Evolutionary conservation across 1,284 basidiomycete species (phyloP), one percentile per base, ranked within the genome.

Genomic region (Rhodotorula sp.): DNA sequence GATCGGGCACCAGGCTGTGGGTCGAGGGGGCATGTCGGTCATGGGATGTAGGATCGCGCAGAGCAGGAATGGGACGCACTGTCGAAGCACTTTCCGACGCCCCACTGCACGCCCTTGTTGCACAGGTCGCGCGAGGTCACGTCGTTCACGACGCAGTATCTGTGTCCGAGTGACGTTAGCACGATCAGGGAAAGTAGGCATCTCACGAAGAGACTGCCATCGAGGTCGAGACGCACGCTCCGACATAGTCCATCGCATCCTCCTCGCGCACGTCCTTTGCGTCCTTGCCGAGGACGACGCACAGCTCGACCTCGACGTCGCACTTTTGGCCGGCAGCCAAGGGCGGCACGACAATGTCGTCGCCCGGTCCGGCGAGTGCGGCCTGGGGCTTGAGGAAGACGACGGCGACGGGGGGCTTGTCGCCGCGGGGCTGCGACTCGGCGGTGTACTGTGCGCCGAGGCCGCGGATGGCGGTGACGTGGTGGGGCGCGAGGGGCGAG

Each of bases 291-390:
- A 96, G 91, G 68, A 96, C 89, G 73, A 95, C 86, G 50, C 88
- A 90, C 19, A 97, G 83, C 78, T 97, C 93, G 60, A 91, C 89
- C 80, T 97, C 93, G 79, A 93, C 96, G 81, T 97, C 93, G 46
- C 63, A 66, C 55, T 59, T 64, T 61, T 73, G 71, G 23, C 56
- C 71, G 4, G 52, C 23, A 16, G 75, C 71, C 4, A 55, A 27
- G 19, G 55, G 42, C 4, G 77, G 77, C 16, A 78, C 48, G 44
- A 74, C 34, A 50, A 78, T 76, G 14, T 57, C 66, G 44, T 74
- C 70, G 16, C 85, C 84, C 0, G 91, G 90, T 17, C 89, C 89
- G 50, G 91, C 89, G 61, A 94, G 83, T 16, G 90, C 83, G 0
- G 87, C 86, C 1, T 86, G 80, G 3, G 92, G 91, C 81, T 94